Base-by-base conservation (phyloP, 2,329 filamentous ascomycete genomes). In the Laburnicola sp. region DNA sequence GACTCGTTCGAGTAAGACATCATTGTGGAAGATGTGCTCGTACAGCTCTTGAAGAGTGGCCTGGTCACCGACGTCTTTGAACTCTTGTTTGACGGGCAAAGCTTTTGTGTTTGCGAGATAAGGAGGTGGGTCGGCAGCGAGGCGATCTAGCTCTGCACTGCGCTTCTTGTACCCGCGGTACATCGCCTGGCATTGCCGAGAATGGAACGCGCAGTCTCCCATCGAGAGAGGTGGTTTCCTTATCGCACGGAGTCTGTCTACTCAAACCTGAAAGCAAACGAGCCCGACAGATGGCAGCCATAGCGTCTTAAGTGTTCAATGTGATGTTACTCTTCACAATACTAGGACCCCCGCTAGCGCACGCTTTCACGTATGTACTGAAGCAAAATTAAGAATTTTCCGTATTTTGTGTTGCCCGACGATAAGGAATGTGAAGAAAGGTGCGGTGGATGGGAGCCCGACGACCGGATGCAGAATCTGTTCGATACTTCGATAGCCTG, bases 131-230 rank as follows among this genome's bases (percentile, higher is more conserved):
- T 65, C 53, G 8, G 60, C 60, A 2, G 68, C 53, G 11, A 77
- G 57, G 3, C 53, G 50, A 47, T 81, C 77, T 3, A 80, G 71
- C 40, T 71, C 67, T 6, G 70, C 68, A 59, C 79, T 80, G 36
- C 77, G 75, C 35, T 64, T 71, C 56, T 80, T 80, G 63, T 81
- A 80, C 6, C 78, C 78, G 44, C 72, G 70, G 60, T 80, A 80
- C 3, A 81, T 66, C 11, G 60, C 62, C 51, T 65, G 60, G 50
- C 60, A 66, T 53, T 65, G 62, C 11, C 57, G 55, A 28, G 60
- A 58, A 30, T 66, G 62, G 27, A 63, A 66, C 2, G 57, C 50
- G 52, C 63, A 66, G 48, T 7, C 62, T 51, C 8, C 64, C 61
- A 50, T 65, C 60, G 6, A 51, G 28, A 23, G 62, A 64, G 7